Evolutionary conservation across 371 early-diverging fungal species (phyloP).

Genomic region (Mucor velutinosus): DNA sequence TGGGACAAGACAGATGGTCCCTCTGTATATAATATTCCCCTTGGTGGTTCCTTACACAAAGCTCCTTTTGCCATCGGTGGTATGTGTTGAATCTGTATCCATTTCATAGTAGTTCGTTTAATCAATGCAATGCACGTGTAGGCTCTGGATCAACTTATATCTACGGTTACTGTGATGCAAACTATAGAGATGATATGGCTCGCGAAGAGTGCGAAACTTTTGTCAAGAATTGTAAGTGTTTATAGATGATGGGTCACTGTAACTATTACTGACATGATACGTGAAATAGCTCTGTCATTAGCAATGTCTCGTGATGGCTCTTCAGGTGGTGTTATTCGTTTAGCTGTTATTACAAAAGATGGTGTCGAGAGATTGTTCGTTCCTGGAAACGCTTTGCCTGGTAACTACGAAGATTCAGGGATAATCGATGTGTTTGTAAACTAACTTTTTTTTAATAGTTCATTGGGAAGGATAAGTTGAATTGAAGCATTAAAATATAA

Average conservation of each 20-base stretch:
- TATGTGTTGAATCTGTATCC: slow-evolving; percentile 4
- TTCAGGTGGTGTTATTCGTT: slow-evolving; percentile 98
- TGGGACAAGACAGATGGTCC: slow-evolving; percentile 96
- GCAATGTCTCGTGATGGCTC: slow-evolving; percentile 99
- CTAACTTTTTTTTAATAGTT: neutral
- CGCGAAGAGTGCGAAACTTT: slow-evolving; percentile 93
- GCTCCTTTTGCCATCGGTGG: slow-evolving; percentile 97
- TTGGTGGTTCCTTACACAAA: slow-evolving; percentile 95
- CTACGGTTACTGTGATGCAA: slow-evolving; percentile 97
- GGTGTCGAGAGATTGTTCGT: slow-evolving; percentile 92
- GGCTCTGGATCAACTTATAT: slow-evolving; percentile 98
- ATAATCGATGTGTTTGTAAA: neutral
- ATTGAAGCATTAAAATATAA: neutral
- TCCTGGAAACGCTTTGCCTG: slow-evolving; percentile 87
- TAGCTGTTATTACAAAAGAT: slow-evolving; percentile 93
- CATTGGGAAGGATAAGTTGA: neutral
- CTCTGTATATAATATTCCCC: slow-evolving; percentile 90
- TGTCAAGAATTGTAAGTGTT: slow-evolving; percentile 87
- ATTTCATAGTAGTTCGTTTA: neutral
- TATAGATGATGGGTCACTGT: neutral
- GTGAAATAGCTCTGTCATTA: slow-evolving; percentile 77
- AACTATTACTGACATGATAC: neutral
- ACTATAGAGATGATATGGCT: slow-evolving; percentile 85
- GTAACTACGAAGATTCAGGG: slow-evolving; percentile 20
- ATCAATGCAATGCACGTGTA: slow-evolving; percentile 17